Base-by-base conservation (phyloP, 164 flowering plant genomes). In the Nelumbo lutea region DNA sequence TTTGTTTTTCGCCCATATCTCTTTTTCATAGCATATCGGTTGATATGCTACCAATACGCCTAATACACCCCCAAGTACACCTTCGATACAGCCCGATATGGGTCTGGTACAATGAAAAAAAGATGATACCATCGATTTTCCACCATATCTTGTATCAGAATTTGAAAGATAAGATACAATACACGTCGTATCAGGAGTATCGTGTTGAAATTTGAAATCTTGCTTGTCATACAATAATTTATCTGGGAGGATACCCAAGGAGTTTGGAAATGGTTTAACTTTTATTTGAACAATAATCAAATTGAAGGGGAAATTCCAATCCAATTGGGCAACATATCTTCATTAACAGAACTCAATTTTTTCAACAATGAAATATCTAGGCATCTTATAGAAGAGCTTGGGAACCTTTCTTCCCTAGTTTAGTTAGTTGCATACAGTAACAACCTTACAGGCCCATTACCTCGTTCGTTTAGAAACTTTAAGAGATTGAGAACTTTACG, bases 381-480 rank as follows among this genome's bases (percentile, higher is more conserved):
- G 62, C 50, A 77, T 9, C 50, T 90, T 40, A 91, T 93, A 0
- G 84, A 82, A 51, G 87, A 82, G 66, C 50, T 88, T 61, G 91
- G 96, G 13, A 81, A 80, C 52, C 73, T 90, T 52, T 71, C 83
- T 3, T 76, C 80, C 27, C 69, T 90, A 48, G 83, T 73, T 27
- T 83, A 87, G 64, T 75, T 90, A 66, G 82, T 83, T 62, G 90
- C 90, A 27, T 88, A 83, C 73, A 79, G 88, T 39, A 90, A 90
- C 75, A 80, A 82, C 47, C 61, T 90, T 62, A 81, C 81, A 1
- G 96, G 91, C 39, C 67, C 88, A 1, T 42, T 90, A 70, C 96
- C 93, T 55, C 75, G 48, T 53, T 87, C 96, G 3, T 52, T 88
- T 52, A 87, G 93, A 51, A 86, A 83, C 41, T 81, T 90, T 27